phyloP scores from a whole-genome alignment of 208 protist species.

The Crithidia thermophila region DNA sequence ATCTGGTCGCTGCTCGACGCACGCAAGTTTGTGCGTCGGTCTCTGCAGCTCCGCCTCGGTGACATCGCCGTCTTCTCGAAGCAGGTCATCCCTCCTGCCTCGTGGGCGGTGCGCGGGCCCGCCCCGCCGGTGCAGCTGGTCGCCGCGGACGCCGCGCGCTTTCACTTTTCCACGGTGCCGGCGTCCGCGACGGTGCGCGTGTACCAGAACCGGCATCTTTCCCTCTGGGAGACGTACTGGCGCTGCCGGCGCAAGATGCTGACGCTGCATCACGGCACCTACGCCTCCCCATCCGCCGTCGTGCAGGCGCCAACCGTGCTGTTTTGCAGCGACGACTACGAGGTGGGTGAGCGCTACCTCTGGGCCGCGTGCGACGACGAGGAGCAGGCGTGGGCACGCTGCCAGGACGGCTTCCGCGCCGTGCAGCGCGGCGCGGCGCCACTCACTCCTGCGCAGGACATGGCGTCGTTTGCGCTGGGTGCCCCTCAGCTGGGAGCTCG shows the following conservation, averaged over 20 bases:
- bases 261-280: constrained; percentile 35
- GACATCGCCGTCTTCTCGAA: constrained; percentile 53
- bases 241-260: constrained; percentile 49
- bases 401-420: constrained; percentile 49
- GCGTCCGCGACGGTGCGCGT: constrained; percentile 8
- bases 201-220: constrained; percentile 61
- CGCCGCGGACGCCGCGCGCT: constrained; percentile 28
- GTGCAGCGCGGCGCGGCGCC: constrained; percentile 3
- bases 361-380: constrained; percentile 57
- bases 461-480: constrained; percentile 4
- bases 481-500: neutral
- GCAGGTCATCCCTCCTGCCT: constrained; percentile 43
- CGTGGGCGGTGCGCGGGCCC: constrained; percentile 43
- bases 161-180: constrained; percentile 17
- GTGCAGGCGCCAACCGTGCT: constrained; percentile 27
- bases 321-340: constrained; percentile 64
- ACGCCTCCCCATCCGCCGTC: constrained; percentile 39
- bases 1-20: constrained; percentile 61
- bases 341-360: constrained; percentile 66
- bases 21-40: constrained; percentile 59
- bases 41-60: constrained; percentile 40
- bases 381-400: constrained; percentile 58
- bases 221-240: constrained; percentile 70
- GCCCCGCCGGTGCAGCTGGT: constrained; percentile 39
- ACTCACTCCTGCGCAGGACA: constrained; percentile 7